A percentile compares a stretch with the other conserved stretches of the same genome.
phyloP scores from a whole-genome alignment of 306 rosid species.

The Begonia peltatifolia region DNA sequence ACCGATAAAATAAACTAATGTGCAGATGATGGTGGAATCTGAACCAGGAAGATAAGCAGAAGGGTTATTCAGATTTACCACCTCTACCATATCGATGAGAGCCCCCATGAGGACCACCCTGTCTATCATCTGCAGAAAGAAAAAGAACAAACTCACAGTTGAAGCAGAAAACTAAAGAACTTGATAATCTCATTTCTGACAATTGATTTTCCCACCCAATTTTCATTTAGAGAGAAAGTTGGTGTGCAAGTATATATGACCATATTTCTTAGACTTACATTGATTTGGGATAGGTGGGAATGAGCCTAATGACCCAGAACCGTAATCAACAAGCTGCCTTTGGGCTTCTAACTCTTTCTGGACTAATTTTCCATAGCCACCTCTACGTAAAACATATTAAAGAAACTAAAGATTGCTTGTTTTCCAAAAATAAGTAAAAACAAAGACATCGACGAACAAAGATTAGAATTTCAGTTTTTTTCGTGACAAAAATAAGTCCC shows the following conservation, averaged over 20 bases:
- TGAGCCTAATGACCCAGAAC: slow-evolving; percentile 82
- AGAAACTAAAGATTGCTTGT: slow-evolving; percentile 20
- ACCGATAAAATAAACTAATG: not conserved
- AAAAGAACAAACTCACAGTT: slow-evolving; percentile 1
- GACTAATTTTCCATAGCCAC: slow-evolving; percentile 89
- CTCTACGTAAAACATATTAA: slow-evolving; percentile 69
- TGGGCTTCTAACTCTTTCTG: slow-evolving; percentile 89
- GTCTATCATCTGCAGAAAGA: slow-evolving; percentile 65
- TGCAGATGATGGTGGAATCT: not conserved
- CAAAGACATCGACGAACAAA: not conserved
- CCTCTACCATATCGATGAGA: slow-evolving; percentile 70
- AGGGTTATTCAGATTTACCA: slow-evolving; percentile 16
- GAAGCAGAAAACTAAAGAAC: not conserved
- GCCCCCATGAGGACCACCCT: slow-evolving; percentile 70
- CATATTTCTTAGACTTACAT: slow-evolving; percentile 33
- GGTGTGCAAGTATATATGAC: too few relatives aligned
- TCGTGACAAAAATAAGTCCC: too few relatives aligned
- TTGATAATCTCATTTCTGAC: not conserved
- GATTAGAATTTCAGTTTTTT: too few relatives aligned
- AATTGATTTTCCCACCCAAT: too few relatives aligned
- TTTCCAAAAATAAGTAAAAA: not conserved
- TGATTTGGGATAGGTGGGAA: slow-evolving; percentile 59
- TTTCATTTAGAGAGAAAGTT: too few relatives aligned
- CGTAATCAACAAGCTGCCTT: slow-evolving; percentile 94
- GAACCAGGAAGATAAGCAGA: slow-evolving; percentile 5